Percentiles rank a stretch among this genome's conserved stretches.
These are phyloP conservation scores for Sphagnum contortum DNA, from an alignment of 225 moss, liverwort and hornwort genomes.

Conservation along the genomic window DNA sequence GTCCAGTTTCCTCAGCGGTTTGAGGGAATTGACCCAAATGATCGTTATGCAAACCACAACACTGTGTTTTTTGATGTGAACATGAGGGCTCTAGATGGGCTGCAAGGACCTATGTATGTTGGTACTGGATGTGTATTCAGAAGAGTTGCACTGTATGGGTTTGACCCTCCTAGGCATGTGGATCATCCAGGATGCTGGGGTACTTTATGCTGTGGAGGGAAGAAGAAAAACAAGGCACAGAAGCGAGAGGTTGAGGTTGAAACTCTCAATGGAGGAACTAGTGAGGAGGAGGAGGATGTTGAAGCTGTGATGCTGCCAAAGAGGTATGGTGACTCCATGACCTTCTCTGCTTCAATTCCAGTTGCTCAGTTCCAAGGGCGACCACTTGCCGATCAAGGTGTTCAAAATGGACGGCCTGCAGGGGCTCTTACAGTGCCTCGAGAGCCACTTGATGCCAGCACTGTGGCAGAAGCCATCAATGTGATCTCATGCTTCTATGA, in stretches of 20 bases:
- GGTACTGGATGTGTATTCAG: slow-evolving; percentile 83
- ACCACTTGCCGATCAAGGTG: slow-evolving; percentile 66
- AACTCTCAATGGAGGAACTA: slow-evolving; percentile 29
- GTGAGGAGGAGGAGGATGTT: slow-evolving; percentile 56
- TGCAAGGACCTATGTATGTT: slow-evolving; percentile 86
- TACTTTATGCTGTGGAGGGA: slow-evolving; percentile 36
- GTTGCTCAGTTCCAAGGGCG: slow-evolving; percentile 74
- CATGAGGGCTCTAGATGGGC: slow-evolving; percentile 81
- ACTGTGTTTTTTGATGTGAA: slow-evolving; percentile 97
- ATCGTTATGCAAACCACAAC: slow-evolving; percentile 92
- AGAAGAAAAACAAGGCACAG: slow-evolving; percentile 30
- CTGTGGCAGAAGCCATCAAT: slow-evolving; percentile 84
- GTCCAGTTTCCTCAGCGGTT: slow-evolving; percentile 89
- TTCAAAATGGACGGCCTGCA: slow-evolving; percentile 53
- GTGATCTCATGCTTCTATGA: slow-evolving; percentile 94
- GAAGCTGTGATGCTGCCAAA: slow-evolving; percentile 70
- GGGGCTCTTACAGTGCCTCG: slow-evolving; percentile 71
- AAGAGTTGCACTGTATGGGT: slow-evolving; percentile 70
- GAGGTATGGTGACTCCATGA: slow-evolving; percentile 63
- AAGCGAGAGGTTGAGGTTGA: slow-evolving; percentile 57
- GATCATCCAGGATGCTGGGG: slow-evolving; percentile 56
- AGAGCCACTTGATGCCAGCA: slow-evolving; percentile 84
- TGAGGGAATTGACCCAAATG: slow-evolving; percentile 86
- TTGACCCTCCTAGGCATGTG: slow-evolving; percentile 63
- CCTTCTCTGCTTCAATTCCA: slow-evolving; percentile 63